A percentile compares a stretch with the other conserved stretches of the same genome.
These are phyloP conservation scores for Fusarium virguliforme DNA, from an alignment of 2,329 filamentous ascomycete species.

Conservation along the genomic window DNA sequence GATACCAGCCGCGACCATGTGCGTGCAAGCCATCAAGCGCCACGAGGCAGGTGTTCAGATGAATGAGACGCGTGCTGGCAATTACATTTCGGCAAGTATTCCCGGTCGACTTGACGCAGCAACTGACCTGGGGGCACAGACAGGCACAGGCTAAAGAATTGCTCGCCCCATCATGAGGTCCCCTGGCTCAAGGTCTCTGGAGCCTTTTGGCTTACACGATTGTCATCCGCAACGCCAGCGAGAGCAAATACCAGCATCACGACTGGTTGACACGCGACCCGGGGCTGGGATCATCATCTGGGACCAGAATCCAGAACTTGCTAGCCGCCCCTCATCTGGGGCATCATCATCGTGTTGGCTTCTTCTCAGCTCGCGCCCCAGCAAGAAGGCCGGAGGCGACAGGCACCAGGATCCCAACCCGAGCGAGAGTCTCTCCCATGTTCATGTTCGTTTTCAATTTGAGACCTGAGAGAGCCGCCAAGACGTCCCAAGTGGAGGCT, in stretches of 20 bases:
- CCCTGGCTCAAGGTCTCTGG: conserved; percentile 19
- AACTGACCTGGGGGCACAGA: conserved; percentile 28
- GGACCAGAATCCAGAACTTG: conserved; percentile 12
- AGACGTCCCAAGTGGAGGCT: conserved; percentile 31
- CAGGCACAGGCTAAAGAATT: conserved; percentile 30
- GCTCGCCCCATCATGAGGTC: conserved; percentile 19
- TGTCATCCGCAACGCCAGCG: conserved; percentile 19
- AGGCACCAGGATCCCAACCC: conserved; percentile 13
- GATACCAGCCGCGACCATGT: conserved; percentile 21
- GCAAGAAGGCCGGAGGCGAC: conserved; percentile 5
- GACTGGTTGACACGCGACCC: conserved; percentile 27
- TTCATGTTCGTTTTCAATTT: conserved; percentile 17
- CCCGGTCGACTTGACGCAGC: conserved; percentile 12
- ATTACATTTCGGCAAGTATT: conserved; percentile 19
- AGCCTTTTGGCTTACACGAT: conserved; percentile 43
- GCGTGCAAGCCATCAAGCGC: conserved; percentile 4
- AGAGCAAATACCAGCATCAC: conserved; percentile 14
- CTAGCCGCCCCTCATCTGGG: conserved; percentile 20
- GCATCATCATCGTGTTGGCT: conserved; percentile 17
- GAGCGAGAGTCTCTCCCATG: conserved; percentile 16
- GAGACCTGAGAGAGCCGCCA: conserved; percentile 22
- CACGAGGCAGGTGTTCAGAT: conserved; percentile 12
- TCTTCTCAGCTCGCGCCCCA: conserved; percentile 25
- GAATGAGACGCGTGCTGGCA: conserved; percentile 19
- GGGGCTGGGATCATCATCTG: conserved; percentile 19